Percentiles rank a stretch among this genome's conserved stretches.
Evolutionary conservation across 345 rosid species (phyloP).

Genomic region (Heritiera fomes): DNA sequence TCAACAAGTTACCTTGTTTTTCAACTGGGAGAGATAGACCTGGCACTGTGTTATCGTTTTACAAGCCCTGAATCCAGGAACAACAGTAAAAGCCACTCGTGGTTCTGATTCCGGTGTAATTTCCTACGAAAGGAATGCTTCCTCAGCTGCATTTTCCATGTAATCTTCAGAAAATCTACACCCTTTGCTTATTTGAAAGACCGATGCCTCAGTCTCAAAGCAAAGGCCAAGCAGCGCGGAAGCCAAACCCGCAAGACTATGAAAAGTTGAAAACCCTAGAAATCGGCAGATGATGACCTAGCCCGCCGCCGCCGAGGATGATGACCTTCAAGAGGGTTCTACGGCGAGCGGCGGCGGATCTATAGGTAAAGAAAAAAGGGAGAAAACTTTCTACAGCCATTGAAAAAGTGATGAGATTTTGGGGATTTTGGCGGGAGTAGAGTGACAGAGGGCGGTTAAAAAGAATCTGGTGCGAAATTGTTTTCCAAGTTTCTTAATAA

Average conservation of each 20-base stretch:
- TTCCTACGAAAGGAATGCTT: conserved; percentile 32
- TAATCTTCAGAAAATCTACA: conserved; percentile 79
- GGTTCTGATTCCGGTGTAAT: conserved; percentile 46
- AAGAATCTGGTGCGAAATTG: no score
- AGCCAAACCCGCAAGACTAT: conserved; percentile 60
- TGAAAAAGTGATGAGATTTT: no score
- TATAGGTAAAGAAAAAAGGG: no score
- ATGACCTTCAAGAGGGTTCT: no score
- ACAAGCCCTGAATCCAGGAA: conserved; percentile 88
- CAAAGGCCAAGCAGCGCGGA: conserved; percentile 78
- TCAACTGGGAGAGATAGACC: conserved; percentile 56
- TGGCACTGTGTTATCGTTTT: conserved; percentile 65
- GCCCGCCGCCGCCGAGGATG: no score
- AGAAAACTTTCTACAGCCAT: no score
- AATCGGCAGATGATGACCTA: no score
- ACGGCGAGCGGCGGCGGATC: no score
- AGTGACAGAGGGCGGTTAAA: no score
- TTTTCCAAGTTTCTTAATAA: no score
- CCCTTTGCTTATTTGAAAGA: conserved; percentile 62
- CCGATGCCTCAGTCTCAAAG: conserved; percentile 57
- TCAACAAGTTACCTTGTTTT: conserved; percentile 23
- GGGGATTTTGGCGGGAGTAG: no score
- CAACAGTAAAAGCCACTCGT: conserved; percentile 67
- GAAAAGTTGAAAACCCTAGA: no score
- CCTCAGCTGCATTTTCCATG: conserved; percentile 74